A percentile compares a stretch with the other conserved stretches of the same genome.
phyloP scores from a whole-genome alignment of 495 filamentous ascomycete species.

The Chlorociboria aeruginascens region DNA sequence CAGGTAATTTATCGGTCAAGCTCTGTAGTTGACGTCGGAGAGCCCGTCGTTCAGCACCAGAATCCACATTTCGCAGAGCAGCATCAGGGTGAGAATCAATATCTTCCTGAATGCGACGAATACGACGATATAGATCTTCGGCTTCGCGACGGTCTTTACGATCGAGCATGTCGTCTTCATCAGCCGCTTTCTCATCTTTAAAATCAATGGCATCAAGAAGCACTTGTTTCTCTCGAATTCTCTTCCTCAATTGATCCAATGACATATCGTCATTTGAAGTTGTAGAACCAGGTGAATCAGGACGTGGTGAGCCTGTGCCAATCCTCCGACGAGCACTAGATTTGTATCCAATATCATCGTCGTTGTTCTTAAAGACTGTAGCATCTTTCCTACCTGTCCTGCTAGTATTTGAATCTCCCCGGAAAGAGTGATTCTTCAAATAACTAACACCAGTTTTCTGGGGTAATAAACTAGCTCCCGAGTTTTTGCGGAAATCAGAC shows the following conservation, averaged over 20 bases:
- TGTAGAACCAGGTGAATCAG: constrained; percentile 61
- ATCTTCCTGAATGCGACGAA: constrained; percentile 91
- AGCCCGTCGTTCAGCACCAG: constrained; percentile 72
- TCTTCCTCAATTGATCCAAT: constrained; percentile 80
- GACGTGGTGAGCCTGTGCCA: constrained; percentile 63
- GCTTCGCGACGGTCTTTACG: constrained; percentile 83
- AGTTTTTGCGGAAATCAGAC: constrained; percentile 71
- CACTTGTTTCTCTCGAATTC: constrained; percentile 88
- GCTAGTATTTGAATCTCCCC: constrained; percentile 32
- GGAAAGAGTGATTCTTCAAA: constrained; percentile 90
- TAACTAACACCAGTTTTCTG: constrained; percentile 98
- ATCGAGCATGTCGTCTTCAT: constrained; percentile 88
- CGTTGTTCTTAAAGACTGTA: constrained; percentile 93
- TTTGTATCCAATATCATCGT: constrained; percentile 77
- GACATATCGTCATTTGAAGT: constrained; percentile 67
- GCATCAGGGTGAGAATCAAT: constrained; percentile 87
- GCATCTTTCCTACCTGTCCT: constrained; percentile 68
- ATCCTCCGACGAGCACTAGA: constrained; percentile 85
- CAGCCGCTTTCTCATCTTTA: constrained; percentile 76
- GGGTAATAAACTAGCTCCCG: constrained; percentile 75
- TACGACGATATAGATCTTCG: constrained; percentile 86
- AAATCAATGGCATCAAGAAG: constrained; percentile 97
- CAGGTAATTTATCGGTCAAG: constrained; percentile 78
- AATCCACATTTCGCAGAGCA: constrained; percentile 58
- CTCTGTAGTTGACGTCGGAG: constrained; percentile 82